Conservation (phyloP, 2,329 filamentous ascomycete genomes). For the Alternaria gaisen region DNA sequence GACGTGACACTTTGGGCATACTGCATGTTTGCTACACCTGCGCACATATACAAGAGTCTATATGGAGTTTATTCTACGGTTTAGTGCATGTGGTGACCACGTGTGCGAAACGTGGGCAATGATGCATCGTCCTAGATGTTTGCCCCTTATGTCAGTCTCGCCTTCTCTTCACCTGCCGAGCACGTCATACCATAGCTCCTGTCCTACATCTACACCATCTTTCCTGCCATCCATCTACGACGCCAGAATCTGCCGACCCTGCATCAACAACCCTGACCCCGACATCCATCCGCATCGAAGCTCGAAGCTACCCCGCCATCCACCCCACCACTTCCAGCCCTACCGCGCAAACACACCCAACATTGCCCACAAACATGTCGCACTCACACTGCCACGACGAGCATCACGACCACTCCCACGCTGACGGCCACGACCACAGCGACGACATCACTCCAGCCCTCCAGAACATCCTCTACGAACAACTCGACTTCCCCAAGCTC, state of each 20-base stretch:
- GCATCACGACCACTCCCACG: slow-evolving; percentile 42
- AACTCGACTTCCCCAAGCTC: slow-evolving; percentile 89
- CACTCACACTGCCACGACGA: slow-evolving; percentile 35
- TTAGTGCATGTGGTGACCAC: slow-evolving; percentile 23
- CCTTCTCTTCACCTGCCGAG: background rate
- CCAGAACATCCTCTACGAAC: slow-evolving; percentile 88
- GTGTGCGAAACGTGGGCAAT: slow-evolving; percentile 20
- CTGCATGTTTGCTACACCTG: slow-evolving; percentile 8
- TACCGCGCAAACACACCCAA: slow-evolving; percentile 15
- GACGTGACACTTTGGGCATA: background rate
- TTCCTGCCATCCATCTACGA: background rate
- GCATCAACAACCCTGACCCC: too few species aligned
- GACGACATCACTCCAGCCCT: slow-evolving; percentile 93
- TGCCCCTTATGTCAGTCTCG: slow-evolving; percentile 14
- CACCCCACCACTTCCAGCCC: slow-evolving; percentile 7
- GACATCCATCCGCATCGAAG: background rate
- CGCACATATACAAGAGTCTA: background rate
- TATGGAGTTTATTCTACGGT: background rate
- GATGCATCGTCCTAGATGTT: slow-evolving; percentile 17
- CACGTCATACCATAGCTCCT: slow-evolving; percentile 11
- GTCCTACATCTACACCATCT: background rate
- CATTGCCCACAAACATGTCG: slow-evolving; percentile 14
- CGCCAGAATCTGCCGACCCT: background rate
- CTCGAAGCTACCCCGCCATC: slow-evolving; percentile 45
- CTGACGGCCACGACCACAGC: slow-evolving; percentile 76